Evolutionary conservation across 1,284 basidiomycete species (phyloP).

Genomic region (Tylopilus sp.): DNA sequence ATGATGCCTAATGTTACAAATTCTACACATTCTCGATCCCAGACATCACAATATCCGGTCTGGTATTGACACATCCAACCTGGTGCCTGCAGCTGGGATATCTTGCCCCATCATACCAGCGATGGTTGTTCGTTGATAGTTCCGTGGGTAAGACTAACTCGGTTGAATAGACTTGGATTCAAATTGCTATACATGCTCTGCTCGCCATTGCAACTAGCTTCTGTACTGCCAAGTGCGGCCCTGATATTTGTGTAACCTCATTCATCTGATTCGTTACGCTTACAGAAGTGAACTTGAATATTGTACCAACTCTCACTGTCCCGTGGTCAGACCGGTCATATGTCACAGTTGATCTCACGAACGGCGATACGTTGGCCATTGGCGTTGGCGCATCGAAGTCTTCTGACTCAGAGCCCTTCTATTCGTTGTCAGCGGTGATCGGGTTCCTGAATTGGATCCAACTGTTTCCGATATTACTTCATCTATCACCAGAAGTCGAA

Average conservation of each 20-base stretch:
- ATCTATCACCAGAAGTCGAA: neutral
- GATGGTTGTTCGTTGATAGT: neutral
- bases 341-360: neutral
- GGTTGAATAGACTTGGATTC: neutral
- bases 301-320: neutral
- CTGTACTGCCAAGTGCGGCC: neutral
- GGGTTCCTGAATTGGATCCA: neutral
- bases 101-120: no score
- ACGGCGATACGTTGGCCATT: neutral
- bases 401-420: neutral
- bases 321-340: neutral
- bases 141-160: neutral
- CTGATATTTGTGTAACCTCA: neutral
- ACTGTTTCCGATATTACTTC: neutral
- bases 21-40: no score
- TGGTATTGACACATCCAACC: no score
- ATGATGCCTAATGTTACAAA: no score
- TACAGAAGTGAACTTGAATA: neutral
- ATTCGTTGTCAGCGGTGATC: neutral
- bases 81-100: no score
- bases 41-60: no score
- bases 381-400: neutral
- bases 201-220: neutral
- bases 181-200: neutral
- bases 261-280: neutral